Percentiles rank a stretch among this genome's conserved stretches.
Evolutionary conservation across 768 basidiomycete species (phyloP).

Genomic region (Pleurotus sapidus): DNA sequence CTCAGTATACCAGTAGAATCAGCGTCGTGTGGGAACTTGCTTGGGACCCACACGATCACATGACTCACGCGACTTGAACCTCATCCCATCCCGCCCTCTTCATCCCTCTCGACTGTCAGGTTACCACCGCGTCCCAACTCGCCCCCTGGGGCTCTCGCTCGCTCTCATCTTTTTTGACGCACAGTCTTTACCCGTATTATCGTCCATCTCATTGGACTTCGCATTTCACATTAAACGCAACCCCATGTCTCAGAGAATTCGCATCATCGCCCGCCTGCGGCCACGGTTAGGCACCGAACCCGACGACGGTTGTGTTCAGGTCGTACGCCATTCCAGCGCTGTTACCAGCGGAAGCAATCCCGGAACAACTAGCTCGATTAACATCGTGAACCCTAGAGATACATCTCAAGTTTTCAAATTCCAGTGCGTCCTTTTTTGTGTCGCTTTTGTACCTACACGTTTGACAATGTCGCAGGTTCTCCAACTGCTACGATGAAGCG

Average conservation of each 20-base stretch:
- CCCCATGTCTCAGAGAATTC: slow-evolving; percentile 46
- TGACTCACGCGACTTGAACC: too few relatives aligned
- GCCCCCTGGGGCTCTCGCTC: too few relatives aligned
- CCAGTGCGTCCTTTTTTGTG: slow-evolving; percentile 45
- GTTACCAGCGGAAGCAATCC: too few relatives aligned
- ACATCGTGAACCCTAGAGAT: slow-evolving; percentile 71
- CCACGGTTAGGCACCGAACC: slow-evolving; percentile 61
- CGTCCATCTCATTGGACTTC: too few relatives aligned
- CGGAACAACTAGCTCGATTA: slow-evolving; percentile 39
- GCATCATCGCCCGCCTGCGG: slow-evolving; percentile 69
- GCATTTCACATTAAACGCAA: too few relatives aligned
- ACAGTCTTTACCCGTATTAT: too few relatives aligned
- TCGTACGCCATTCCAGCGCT: slow-evolving; percentile 34
- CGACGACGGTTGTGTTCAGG: slow-evolving; percentile 57
- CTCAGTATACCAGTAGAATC: background rate
- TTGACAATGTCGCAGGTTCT: slow-evolving; percentile 35
- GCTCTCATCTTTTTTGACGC: background rate
- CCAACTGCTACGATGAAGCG: slow-evolving; percentile 70
- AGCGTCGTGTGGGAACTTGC: too few relatives aligned
- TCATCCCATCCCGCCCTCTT: too few relatives aligned
- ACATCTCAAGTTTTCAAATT: slow-evolving; percentile 72
- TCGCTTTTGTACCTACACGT: background rate
- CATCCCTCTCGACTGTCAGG: too few relatives aligned
- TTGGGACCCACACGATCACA: too few relatives aligned
- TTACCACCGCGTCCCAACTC: too few relatives aligned